Conservation (phyloP, 2,329 filamentous ascomycete species). For the Penicillium sp. region DNA sequence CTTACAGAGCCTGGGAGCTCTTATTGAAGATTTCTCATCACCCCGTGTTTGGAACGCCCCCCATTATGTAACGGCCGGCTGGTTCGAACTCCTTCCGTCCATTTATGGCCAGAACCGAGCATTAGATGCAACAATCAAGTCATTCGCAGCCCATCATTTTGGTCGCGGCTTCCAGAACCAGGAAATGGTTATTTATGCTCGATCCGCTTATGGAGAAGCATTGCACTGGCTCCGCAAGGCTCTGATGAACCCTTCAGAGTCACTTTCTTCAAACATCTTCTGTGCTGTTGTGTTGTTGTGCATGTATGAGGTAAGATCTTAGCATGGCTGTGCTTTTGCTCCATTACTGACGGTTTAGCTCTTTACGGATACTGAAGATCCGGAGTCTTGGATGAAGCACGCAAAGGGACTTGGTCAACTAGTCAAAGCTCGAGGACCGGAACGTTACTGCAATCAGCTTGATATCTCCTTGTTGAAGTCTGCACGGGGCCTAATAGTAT, state of each 20-base stretch:
- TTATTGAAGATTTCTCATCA: slow-evolving; percentile 26
- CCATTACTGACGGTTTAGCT: slow-evolving; percentile 11
- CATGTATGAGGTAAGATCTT: slow-evolving; percentile 27
- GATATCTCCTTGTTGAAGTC: slow-evolving; percentile 27
- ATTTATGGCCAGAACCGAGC: slow-evolving; percentile 27
- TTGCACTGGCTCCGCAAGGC: slow-evolving; percentile 24
- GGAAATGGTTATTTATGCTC: slow-evolving; percentile 26
- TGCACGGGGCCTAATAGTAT: slow-evolving; percentile 28
- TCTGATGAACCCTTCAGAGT: slow-evolving; percentile 17
- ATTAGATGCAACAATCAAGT: slow-evolving; percentile 27
- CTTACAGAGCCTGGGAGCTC: slow-evolving; percentile 19
- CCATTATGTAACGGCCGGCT: slow-evolving; percentile 20
- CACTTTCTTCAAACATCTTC: slow-evolving; percentile 28
- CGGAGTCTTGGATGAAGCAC: slow-evolving; percentile 33
- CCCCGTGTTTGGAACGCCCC: slow-evolving; percentile 16
- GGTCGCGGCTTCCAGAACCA: slow-evolving; percentile 18
- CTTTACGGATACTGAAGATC: slow-evolving; percentile 25
- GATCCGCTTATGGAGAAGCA: slow-evolving; percentile 27
- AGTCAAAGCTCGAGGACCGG: slow-evolving; percentile 23
- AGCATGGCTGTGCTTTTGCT: neutral
- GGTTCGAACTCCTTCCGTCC: slow-evolving; percentile 26
- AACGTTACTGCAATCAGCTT: slow-evolving; percentile 22
- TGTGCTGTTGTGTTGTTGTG: slow-evolving; percentile 33
- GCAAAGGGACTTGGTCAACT: slow-evolving; percentile 29
- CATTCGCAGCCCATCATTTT: slow-evolving; percentile 29